Evolutionary conservation across 352 stramenopile genomes (phyloP).

Genomic region (Phytophthora nicotianae): DNA sequence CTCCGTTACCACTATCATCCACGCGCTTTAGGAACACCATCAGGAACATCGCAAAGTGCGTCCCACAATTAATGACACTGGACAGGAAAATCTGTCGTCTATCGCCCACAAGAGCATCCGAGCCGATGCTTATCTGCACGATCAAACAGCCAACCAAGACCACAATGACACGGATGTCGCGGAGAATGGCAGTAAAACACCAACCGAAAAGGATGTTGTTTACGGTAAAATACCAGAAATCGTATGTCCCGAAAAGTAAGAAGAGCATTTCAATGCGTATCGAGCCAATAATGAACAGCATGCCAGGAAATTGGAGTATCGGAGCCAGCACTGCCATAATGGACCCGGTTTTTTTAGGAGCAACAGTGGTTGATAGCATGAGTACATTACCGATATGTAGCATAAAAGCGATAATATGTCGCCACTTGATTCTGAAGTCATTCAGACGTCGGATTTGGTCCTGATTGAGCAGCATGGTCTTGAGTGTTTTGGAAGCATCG

Average conservation of each 20-base stretch:
- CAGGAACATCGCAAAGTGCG: constrained; percentile 20
- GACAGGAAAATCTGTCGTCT: constrained; percentile 24
- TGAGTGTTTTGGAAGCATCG: constrained; percentile 33
- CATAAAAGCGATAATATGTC: constrained; percentile 17
- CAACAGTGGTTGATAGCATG: background rate
- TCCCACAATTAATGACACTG: constrained; percentile 24
- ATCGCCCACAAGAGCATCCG: constrained; percentile 31
- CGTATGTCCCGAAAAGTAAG: constrained; percentile 35
- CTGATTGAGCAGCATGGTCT: constrained; percentile 24
- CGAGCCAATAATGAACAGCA: constrained; percentile 28
- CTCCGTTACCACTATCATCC: constrained; percentile 15
- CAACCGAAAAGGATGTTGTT: constrained; percentile 35
- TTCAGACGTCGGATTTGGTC: constrained; percentile 24
- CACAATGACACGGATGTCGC: constrained; percentile 18
- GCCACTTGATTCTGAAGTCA: constrained; percentile 12
- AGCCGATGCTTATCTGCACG: constrained; percentile 35
- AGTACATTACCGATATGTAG: background rate
- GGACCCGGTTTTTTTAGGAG: background rate
- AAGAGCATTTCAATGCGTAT: constrained; percentile 34
- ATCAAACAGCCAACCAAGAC: constrained; percentile 28
- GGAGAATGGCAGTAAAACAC: constrained; percentile 11
- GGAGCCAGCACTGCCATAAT: constrained; percentile 24
- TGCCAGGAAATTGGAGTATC: constrained; percentile 28
- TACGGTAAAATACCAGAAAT: constrained; percentile 42
- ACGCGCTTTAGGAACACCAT: constrained; percentile 30